Evolutionary conservation across 2,329 filamentous ascomycete species (phyloP).

Genomic region (Colletotrichum cordylinicola): DNA sequence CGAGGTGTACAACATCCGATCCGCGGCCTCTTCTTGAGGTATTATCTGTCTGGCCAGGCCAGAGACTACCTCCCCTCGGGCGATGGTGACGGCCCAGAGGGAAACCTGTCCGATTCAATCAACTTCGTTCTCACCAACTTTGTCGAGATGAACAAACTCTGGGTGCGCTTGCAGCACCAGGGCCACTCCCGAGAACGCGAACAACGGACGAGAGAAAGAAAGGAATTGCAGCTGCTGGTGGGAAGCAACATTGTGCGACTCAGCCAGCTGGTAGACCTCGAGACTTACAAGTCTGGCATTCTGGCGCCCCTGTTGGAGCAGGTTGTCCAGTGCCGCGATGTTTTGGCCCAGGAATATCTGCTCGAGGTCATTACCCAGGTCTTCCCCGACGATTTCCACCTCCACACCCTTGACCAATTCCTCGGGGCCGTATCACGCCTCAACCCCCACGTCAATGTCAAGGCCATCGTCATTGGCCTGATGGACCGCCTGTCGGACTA

Average conservation of each 20-base stretch:
- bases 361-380: conserved; percentile 98
- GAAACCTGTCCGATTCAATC: conserved; percentile 95
- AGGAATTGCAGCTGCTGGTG: conserved; percentile 93
- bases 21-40: conserved; percentile 91
- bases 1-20: conserved; percentile 96
- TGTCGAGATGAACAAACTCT: conserved; percentile 99
- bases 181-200: conserved; percentile 95
- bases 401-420: conserved; percentile 95
- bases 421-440: conserved; percentile 90
- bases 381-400: conserved; percentile 97
- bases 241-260: conserved; percentile 95
- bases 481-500: conserved; percentile 97
- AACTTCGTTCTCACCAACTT: conserved; percentile 99
- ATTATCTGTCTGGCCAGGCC: conserved; percentile 95
- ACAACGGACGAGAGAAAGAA: conserved; percentile 89
- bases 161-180: conserved; percentile 97
- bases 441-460: conserved; percentile 97
- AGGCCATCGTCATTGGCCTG: conserved; percentile 95
- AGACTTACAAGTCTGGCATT: conserved; percentile 91
- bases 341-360: conserved; percentile 95
- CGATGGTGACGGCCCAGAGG: conserved; percentile 87
- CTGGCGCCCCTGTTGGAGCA: conserved; percentile 90
- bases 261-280: conserved; percentile 93
- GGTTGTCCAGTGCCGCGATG: conserved; percentile 96
- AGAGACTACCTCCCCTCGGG: conserved; percentile 85